Evolutionary conservation across 495 filamentous ascomycete species (phyloP), one percentile per base, ranked within the genome.

Genomic region (Trichocladium antarcticum): DNA sequence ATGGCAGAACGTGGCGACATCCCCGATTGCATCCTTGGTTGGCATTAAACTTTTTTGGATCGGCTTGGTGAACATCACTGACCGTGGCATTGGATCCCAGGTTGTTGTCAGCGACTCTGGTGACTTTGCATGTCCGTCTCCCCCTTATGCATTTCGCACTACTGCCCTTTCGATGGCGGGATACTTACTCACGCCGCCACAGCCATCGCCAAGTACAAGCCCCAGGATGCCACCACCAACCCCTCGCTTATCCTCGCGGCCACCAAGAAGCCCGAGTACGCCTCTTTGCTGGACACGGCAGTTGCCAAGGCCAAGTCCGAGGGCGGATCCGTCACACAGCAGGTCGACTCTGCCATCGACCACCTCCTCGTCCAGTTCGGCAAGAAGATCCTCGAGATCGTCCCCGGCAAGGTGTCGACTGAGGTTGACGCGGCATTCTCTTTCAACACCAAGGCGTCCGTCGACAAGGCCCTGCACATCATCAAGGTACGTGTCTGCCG

Each of bases 131-230:
- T 82, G 81, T 85, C 72, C 72, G 81, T 76, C 50, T 32, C 50
- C 53, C 61, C 60, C 51, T 10, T 29, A 11, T 31, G 49, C 37
- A 10, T 46, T 11, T 6, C 38, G 9, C 38, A 41, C 52, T 35
- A 3, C 10, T 9, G 10, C 41, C 21, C 16, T 11, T 19, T 20
- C 11, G 11, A 15, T 20, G 3, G 17, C 41, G 32, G 27, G 39
- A 21, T 15, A n/a, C n/a, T 50, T 54, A 56, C 65, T 72, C 51
- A 74, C 67, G 57, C 8, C 40, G 43, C 60, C 51, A 64, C 73
- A 80, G 86, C 89, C 63, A 99, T 99, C 68, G 88, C 76, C 78
- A 97, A 99, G 76, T 99, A 99, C 81, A 92, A 95, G 80, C 92
- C 92, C 47, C 89, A 96, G 80, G 92, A 99, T 84, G 92, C 89